Base-by-base conservation (phyloP, 148 eudicot species). In the Cornus suecica region DNA sequence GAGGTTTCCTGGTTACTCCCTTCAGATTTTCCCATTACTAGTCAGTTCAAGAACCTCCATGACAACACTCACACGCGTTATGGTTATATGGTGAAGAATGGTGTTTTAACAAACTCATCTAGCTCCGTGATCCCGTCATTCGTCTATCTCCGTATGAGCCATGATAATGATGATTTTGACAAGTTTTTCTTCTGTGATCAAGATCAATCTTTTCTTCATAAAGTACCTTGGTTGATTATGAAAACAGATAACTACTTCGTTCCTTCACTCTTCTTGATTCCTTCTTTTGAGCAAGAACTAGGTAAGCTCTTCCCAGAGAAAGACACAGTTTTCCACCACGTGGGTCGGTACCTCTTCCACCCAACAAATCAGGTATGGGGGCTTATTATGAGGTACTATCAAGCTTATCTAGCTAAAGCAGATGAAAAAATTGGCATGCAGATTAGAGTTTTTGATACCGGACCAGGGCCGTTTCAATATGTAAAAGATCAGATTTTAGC, bases 321-420 rank as follows among this genome's bases (percentile, higher is more conserved):
- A 76, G 91, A 82, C 64, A 67, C 90, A 34, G 89, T 93, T 71
- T 95, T 95, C 77, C 99, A 95, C 78, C 87, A 86, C 80, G 80
- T 95, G 68, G 94, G 99, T 1, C 84, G 97, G 67, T 95, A 95
- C 80, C 92, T 95, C 23, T 89, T 95, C 76, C 97, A 92, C 79
- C 99, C 99, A 0, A 91, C 97, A 51, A 95, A 95, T 84, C 84
- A 89, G 61, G 94, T 93, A 9, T 95, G 99, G 99, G 97, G 99
- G 4, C 87, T 95, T 68, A 82, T 95, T 69, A 85, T 88, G 37
- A 81, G 99, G 80, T 95, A 87, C 78, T 86, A 95, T 68, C 77
- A 87, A 71, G 86, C 97, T 73, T 95, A 95, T 83, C 76, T 95
- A 69, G 92, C 97, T 13, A 76, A 81, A 77, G 94, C 94, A 26